Percentiles rank a stretch among this genome's conserved stretches.
phyloP scores from a whole-genome alignment of 129 eudicot genomes.

The Centrapalus pauciflorus region DNA sequence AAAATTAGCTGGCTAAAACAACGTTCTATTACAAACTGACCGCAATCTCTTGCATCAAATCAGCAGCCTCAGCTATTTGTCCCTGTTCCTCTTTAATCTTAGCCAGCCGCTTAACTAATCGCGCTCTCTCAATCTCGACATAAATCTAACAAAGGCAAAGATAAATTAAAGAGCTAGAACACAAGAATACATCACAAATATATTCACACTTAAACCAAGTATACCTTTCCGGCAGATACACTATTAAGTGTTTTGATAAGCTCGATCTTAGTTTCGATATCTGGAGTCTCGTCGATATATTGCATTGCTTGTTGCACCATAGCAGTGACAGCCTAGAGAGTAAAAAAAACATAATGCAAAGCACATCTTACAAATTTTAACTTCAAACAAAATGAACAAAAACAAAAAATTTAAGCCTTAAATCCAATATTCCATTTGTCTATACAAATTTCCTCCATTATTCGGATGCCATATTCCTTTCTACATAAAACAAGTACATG shows the following conservation, averaged over 20 bases:
- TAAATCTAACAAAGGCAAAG: slow-evolving; percentile 45
- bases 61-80: slow-evolving; percentile 89
- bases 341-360: neutral
- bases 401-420: neutral
- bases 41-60: slow-evolving; percentile 96
- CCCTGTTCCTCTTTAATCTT: slow-evolving; percentile 93
- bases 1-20: neutral
- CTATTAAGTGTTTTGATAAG: slow-evolving; percentile 87
- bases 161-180: slow-evolving; percentile 53
- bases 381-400: neutral
- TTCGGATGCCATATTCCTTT: too few relatives aligned
- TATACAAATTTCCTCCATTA: too few relatives aligned
- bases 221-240: slow-evolving; percentile 94
- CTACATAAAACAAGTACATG: too few relatives aligned
- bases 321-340: slow-evolving; percentile 68
- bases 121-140: slow-evolving; percentile 89
- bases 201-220: neutral
- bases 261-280: slow-evolving; percentile 72
- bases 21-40: slow-evolving; percentile 30
- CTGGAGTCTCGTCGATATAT: slow-evolving; percentile 81
- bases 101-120: slow-evolving; percentile 72
- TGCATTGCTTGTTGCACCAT: slow-evolving; percentile 98
- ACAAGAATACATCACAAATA: neutral
- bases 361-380: too few relatives aligned
- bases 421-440: too few relatives aligned